Conservation (phyloP, 2,329 filamentous ascomycete genomes). For the Chrysosporium queenslandicum region DNA sequence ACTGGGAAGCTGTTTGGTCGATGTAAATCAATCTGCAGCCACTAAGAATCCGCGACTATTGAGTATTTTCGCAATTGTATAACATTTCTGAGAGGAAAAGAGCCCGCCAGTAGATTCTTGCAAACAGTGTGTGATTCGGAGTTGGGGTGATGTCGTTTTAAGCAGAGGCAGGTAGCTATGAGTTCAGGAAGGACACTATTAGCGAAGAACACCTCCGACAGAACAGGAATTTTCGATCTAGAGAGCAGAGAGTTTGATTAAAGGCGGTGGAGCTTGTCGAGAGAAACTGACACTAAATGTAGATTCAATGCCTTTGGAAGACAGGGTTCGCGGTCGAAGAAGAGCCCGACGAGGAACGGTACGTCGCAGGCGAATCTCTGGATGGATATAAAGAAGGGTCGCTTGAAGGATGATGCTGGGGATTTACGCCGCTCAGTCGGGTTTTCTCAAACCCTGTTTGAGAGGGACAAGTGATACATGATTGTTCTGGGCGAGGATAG, state of each 20-base stretch:
- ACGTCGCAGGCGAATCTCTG: neutral
- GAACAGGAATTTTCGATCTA: neutral
- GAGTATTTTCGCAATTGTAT: neutral
- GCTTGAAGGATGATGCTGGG: neutral
- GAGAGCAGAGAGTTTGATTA: neutral
- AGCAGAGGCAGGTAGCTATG: neutral
- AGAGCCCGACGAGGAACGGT: neutral
- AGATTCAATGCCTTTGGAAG: neutral
- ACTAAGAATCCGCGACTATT: neutral
- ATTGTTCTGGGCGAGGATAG: neutral
- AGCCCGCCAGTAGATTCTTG: neutral
- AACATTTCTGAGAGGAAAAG: neutral
- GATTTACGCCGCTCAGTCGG: neutral
- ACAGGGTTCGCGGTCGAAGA: neutral
- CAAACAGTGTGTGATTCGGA: neutral
- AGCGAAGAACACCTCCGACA: neutral
- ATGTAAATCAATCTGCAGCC: neutral
- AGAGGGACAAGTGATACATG: neutral
- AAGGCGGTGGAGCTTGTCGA: neutral
- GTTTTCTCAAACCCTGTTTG: neutral
- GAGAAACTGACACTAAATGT: conserved; percentile 1
- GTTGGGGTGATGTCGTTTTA: neutral
- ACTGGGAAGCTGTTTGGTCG: neutral
- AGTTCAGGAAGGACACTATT: neutral
- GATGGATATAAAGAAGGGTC: neutral